Conservation (phyloP, 1,284 basidiomycete genomes). For the Chalciporus piperatoides region DNA sequence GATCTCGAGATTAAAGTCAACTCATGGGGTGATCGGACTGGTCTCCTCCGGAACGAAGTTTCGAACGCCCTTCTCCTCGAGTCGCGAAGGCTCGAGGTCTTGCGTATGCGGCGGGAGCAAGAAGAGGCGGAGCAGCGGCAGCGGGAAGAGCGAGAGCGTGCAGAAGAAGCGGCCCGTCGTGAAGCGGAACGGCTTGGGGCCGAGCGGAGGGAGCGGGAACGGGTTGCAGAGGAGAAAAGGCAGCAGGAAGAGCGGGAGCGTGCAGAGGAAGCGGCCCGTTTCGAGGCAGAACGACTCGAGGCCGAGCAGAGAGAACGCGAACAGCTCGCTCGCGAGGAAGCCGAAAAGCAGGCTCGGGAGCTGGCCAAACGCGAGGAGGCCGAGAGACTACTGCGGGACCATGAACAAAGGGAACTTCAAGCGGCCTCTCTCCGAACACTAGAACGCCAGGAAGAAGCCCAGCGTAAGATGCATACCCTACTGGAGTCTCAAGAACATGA, state of each 20-base stretch:
- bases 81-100: slow-evolving; percentile 31
- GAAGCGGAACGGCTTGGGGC: slow-evolving; percentile 26
- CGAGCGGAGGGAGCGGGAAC: slow-evolving; percentile 20
- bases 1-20: slow-evolving; percentile 47
- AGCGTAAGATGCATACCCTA: slow-evolving; percentile 17
- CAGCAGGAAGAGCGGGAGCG: slow-evolving; percentile 30
- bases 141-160: slow-evolving; percentile 30
- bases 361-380: slow-evolving; percentile 17
- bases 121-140: slow-evolving; percentile 31
- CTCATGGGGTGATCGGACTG: slow-evolving; percentile 45
- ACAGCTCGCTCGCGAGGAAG: slow-evolving; percentile 23
- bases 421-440: slow-evolving; percentile 22
- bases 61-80: slow-evolving; percentile 36
- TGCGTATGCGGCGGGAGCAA: slow-evolving; percentile 20
- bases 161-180: slow-evolving; percentile 26
- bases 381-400: slow-evolving; percentile 18
- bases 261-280: slow-evolving; percentile 28
- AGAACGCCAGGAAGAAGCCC: slow-evolving; percentile 24
- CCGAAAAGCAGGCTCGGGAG: slow-evolving; percentile 31
- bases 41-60: slow-evolving; percentile 38
- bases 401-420: slow-evolving; percentile 30
- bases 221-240: slow-evolving; percentile 30
- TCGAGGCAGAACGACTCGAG: slow-evolving; percentile 17
- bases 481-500: slow-evolving; percentile 29
- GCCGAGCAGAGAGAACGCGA: slow-evolving; percentile 30